Percentiles rank a stretch among this genome's conserved stretches.
These are phyloP conservation scores for Candida qinlingensis DNA, from an alignment of 805 yeast genomes.

Conservation along the genomic window DNA sequence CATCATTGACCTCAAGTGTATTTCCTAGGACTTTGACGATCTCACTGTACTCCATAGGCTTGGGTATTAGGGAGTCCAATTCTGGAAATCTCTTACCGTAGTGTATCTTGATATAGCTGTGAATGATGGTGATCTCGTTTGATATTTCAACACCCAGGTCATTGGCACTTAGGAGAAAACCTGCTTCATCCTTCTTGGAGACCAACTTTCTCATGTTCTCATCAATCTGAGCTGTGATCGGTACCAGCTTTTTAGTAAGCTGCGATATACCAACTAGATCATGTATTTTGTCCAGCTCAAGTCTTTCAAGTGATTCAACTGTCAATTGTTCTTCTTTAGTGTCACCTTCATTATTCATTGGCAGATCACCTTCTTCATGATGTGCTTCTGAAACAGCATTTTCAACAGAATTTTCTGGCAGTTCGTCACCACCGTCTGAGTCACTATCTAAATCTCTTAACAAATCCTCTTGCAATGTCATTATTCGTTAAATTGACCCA, in stretches of 20 bases:
- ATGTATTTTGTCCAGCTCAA: conserved; percentile 8
- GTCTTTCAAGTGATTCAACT: conserved; percentile 6
- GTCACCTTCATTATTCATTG: conserved; percentile 1
- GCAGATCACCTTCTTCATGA: conserved; percentile 7
- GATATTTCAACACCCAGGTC: conserved; percentile 48
- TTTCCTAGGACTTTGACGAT: conserved; percentile 48
- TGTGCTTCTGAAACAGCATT: not conserved
- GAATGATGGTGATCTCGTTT: conserved; percentile 46
- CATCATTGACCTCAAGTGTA: conserved; percentile 29
- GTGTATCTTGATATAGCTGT: conserved; percentile 42
- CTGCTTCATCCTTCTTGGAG: conserved; percentile 33
- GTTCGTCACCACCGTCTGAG: conserved; percentile 6
- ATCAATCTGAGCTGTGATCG: conserved; percentile 15
- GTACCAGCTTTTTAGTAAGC: conserved; percentile 11
- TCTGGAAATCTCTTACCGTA: conserved; percentile 69
- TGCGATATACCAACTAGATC: conserved; percentile 14
- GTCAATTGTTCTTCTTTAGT: conserved; percentile 14
- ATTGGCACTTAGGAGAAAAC: conserved; percentile 50
- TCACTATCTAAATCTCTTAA: conserved; percentile 29
- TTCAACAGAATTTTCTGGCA: not conserved
- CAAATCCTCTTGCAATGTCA: conserved; percentile 23
- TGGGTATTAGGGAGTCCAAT: conserved; percentile 53
- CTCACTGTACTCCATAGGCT: conserved; percentile 56
- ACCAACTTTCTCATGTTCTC: conserved; percentile 13
- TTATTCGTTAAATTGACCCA: not conserved